These are phyloP conservation scores for Daldinia childiae DNA, from an alignment of 495 filamentous ascomycete species.

Conservation along the genomic window DNA sequence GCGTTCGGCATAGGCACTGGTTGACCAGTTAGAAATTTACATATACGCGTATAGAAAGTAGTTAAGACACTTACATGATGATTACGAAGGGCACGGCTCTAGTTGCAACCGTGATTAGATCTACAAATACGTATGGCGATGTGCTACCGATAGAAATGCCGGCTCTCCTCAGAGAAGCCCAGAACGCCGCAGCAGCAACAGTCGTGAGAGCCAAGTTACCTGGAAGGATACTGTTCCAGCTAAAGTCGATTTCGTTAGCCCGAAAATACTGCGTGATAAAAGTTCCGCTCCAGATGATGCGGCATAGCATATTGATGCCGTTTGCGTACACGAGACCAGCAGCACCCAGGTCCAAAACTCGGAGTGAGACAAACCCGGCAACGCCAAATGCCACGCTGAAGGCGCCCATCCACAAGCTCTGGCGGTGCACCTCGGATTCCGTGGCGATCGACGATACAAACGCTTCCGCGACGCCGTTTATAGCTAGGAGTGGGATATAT, in stretches of 20 bases:
- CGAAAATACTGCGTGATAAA: constrained; percentile 76
- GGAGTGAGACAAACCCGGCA: constrained; percentile 75
- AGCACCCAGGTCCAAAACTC: constrained; percentile 72
- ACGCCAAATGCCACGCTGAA: constrained; percentile 78
- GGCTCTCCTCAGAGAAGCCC: constrained; percentile 41
- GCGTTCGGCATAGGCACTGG: constrained; percentile 68
- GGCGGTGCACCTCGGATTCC: constrained; percentile 71
- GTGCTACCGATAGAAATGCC: constrained; percentile 49
- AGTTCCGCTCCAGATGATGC: constrained; percentile 78
- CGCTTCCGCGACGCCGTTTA: constrained; percentile 92
- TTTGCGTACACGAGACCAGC: constrained; percentile 85
- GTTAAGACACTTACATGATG: constrained; percentile 64
- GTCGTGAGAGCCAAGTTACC: constrained; percentile 27
- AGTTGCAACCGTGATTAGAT: constrained; percentile 60
- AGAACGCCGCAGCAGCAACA: constrained; percentile 34
- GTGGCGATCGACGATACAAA: constrained; percentile 88
- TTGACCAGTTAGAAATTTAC: constrained; percentile 23
- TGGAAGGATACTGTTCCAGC: constrained; percentile 35
- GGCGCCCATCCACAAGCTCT: constrained; percentile 82
- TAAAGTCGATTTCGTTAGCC: constrained; percentile 48
- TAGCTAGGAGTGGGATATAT: constrained; percentile 89
- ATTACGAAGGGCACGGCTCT: constrained; percentile 64
- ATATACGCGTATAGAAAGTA: constrained; percentile 21
- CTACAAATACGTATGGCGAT: constrained; percentile 49
- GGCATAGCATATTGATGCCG: constrained; percentile 81